Base-by-base conservation (phyloP, 2,329 filamentous ascomycete genomes). In the Penicillium expansum region DNA sequence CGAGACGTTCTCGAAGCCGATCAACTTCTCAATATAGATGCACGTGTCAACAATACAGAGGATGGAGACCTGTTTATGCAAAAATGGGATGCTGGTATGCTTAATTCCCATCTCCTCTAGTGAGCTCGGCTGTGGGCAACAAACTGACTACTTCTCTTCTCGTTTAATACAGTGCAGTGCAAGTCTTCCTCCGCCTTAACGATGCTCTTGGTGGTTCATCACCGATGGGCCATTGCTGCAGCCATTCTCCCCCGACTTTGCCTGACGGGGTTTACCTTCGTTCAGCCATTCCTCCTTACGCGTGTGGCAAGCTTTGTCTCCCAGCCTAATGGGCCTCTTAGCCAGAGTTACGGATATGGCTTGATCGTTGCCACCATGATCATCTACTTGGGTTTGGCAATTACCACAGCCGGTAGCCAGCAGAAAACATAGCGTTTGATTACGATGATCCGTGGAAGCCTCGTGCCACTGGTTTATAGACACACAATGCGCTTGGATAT, bases 361-460 rank as follows among this genome's bases (percentile, higher is more conserved):
- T 71, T 80, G 6, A 75, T 80, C 43, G 76, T 71, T 1, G 77
- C 77, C 0, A 74, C 73, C 10, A 58, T 71, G 5, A 57, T 79
- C 1, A 69, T 80, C 3, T 80, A 79, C 52, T 51, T 75, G 13
- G 78, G 78, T 3, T 71, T 79, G 35, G 76, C 77, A 1, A 71
- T 80, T 51, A 59, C 61, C 7, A 63, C 49, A 11, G 55, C 55
- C n/a, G 44, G 33, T 13, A 43, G 42, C 30, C 35, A 53, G 29
- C 56, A 57, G 38, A 55, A 56, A 43, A 57, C 53, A 13, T 58
- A 35, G 45, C 56, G 57, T 30, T 22, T 59, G 20, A 54, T 56
- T 29, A 58, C 52, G 11, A 52, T 52, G 37, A 10, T 52, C 56
- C 10, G 37, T 54, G 47, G 35, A 27, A n/a, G 66, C 71, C 33